Evolutionary conservation across 495 filamentous ascomycete genomes (phyloP).

Genomic region (Penicillium lagena): DNA sequence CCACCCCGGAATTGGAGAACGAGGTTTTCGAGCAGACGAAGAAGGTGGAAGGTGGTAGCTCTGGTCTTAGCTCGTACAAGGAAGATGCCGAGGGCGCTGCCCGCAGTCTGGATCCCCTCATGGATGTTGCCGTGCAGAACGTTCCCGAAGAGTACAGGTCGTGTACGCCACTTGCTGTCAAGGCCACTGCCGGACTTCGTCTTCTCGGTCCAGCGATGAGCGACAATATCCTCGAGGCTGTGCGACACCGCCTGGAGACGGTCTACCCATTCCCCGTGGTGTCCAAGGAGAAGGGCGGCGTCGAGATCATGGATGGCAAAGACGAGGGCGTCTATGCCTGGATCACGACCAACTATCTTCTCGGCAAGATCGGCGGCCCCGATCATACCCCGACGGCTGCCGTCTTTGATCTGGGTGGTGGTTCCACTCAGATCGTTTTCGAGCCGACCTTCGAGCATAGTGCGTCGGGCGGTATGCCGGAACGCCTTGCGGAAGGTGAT

Average conservation of each 20-base stretch:
- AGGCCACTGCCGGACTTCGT: slow-evolving; percentile 90
- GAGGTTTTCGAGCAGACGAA: slow-evolving; percentile 88
- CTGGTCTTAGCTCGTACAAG: slow-evolving; percentile 82
- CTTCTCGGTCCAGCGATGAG: slow-evolving; percentile 78
- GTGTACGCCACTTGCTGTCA: slow-evolving; percentile 89
- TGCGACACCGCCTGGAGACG: slow-evolving; percentile 77
- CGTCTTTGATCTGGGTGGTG: slow-evolving; percentile 92
- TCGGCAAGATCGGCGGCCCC: slow-evolving; percentile 92
- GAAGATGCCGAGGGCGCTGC: slow-evolving; percentile 82
- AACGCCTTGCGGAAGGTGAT: slow-evolving; percentile 78
- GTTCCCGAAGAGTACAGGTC: slow-evolving; percentile 82
- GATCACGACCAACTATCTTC: slow-evolving; percentile 97
- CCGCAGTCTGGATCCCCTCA: slow-evolving; percentile 77
- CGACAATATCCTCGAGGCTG: slow-evolving; percentile 76
- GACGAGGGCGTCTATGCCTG: slow-evolving; percentile 98
- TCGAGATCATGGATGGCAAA: slow-evolving; percentile 92
- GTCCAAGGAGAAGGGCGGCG: slow-evolving; percentile 72
- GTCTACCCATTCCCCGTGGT: slow-evolving; percentile 92
- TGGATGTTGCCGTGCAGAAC: slow-evolving; percentile 74
- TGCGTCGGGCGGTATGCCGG: slow-evolving; percentile 76
- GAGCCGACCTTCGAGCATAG: slow-evolving; percentile 84
- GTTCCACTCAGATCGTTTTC: slow-evolving; percentile 97
- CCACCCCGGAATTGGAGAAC: slow-evolving; percentile 87
- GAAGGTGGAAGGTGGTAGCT: slow-evolving; percentile 60
- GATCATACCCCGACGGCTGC: slow-evolving; percentile 87